Evolutionary conservation across 1,284 basidiomycete species (phyloP), one percentile per base, ranked within the genome.

Genomic region (Afroboletus lepidellus): DNA sequence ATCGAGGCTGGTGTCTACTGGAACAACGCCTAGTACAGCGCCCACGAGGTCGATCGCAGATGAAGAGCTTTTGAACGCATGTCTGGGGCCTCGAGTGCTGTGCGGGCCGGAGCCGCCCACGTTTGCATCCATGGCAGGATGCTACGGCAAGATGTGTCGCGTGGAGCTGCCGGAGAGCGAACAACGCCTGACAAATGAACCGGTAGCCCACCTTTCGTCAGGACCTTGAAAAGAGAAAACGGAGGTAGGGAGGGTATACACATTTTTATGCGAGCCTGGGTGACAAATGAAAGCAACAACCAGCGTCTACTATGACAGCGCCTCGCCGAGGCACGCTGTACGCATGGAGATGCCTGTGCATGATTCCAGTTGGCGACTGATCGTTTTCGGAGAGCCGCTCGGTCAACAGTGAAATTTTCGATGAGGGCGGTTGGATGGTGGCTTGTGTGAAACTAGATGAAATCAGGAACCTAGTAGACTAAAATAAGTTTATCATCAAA

Each of bases 11-110:
- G 43, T 12, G 57, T 77, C 75, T 4, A 75, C 72, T 24, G 79
- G 72, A 42, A 67, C 64, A 29, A 41, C 64, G 55, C 62, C 70
- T 39, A 79, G 65, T 33, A 77, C 77, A 53, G 76, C 74, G 29
- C 30, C 4, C 3, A 76, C 71, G 41, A 84, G 64, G 67, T 85
- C 78, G 54, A 84, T 64, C 46, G 79, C 82, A n/a, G 80, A 83
- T 42, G 83, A 74, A 21, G 79, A 78, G 34, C 62, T 65, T 2
- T n/a, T 33, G 15, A 2, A 16, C 32, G 32, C 7, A 25, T 23
- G 23, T 3, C 38, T 39, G 23, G 5, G 8, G 23, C 0, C 12
- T 21, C 12, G 8, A 8, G 13, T 25, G 23, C 13, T 24, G 38
- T 15, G 12, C 13, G 12, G 21, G 21, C 8, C 20, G 21, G 23